Evolutionary conservation across 257 asterid species (phyloP).

Genomic region (Gentiana macrophylla): DNA sequence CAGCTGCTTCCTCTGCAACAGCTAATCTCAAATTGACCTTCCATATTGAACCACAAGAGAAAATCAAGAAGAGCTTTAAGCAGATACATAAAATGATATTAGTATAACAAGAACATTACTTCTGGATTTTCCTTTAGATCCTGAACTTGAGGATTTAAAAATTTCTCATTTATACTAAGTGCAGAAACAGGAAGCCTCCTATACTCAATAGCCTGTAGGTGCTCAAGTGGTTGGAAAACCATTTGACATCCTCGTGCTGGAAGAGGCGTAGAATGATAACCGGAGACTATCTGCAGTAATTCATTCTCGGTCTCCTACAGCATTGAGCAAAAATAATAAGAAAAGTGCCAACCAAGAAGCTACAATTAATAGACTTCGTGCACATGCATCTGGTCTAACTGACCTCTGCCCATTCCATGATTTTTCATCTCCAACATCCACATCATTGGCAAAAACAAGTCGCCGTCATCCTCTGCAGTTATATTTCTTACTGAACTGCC

Average conservation of each 20-base stretch:
- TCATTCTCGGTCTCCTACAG: constrained; percentile 69
- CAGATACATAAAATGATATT: constrained; percentile 5
- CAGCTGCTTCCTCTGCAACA: constrained; percentile 84
- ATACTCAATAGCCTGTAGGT: constrained; percentile 60
- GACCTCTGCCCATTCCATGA: constrained; percentile 80
- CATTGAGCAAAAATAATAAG: constrained; percentile 7
- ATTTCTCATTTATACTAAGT: constrained; percentile 40
- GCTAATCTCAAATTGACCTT: constrained; percentile 63
- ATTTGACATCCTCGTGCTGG: constrained; percentile 66
- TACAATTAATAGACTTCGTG: constrained; percentile 6
- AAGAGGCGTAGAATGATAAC: constrained; percentile 53
- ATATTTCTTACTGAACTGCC: constrained; percentile 77
- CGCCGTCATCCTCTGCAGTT: constrained; percentile 48
- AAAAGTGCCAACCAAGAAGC: constrained; percentile 9
- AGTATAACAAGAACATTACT: constrained; percentile 28
- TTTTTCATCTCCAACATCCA: constrained; percentile 38
- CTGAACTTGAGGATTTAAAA: constrained; percentile 25
- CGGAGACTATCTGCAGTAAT: constrained; percentile 72
- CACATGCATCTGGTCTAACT: constrained; percentile 14
- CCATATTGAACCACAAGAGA: constrained; percentile 20
- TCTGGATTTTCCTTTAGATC: constrained; percentile 41
- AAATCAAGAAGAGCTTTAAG: constrained; percentile 9
- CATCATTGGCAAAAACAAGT: constrained; percentile 28
- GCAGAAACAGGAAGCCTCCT: constrained; percentile 48
- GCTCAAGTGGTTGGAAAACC: constrained; percentile 74